Percentiles rank a stretch among this genome's conserved stretches.
These are phyloP conservation scores for Cubamyces sp. DNA, from an alignment of 768 basidiomycete species.

Conservation along the genomic window DNA sequence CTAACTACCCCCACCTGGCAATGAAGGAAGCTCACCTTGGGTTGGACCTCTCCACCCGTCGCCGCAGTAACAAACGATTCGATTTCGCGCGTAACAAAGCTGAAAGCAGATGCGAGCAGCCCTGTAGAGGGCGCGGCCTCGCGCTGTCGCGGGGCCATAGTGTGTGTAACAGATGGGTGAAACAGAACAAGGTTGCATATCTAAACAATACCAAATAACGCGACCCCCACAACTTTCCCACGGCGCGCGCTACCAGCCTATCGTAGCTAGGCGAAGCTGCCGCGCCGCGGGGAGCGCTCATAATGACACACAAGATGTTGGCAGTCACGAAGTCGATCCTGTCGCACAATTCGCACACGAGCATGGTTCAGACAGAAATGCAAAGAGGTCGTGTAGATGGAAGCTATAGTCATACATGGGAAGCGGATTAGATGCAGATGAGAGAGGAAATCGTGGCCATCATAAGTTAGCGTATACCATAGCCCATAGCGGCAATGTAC, in stretches of 20 bases:
- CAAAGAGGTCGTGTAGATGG: constrained; percentile 19
- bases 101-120: constrained; percentile 65
- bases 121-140: constrained; percentile 36
- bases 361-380: background rate
- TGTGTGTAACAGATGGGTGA: constrained; percentile 21
- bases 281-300: background rate
- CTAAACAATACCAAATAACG: constrained; percentile 26
- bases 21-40: constrained; percentile 46
- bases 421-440: constrained; percentile 20
- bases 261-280: background rate
- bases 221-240: constrained; percentile 21
- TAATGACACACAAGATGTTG: background rate
- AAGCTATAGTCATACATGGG: constrained; percentile 27
- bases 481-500: background rate
- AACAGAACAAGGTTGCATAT: constrained; percentile 18
- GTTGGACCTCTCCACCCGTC: constrained; percentile 54
- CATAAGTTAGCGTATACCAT: constrained; percentile 27
- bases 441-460: constrained; percentile 15
- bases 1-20: constrained; percentile 6
- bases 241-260: constrained; percentile 6
- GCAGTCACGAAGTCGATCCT: background rate
- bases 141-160: constrained; percentile 26
- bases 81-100: constrained; percentile 71
- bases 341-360: no score
- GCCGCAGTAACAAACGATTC: constrained; percentile 73